A percentile compares a stretch with the other conserved stretches of the same genome.
These are phyloP conservation scores for Venturia effusa DNA, from an alignment of 2,329 filamentous ascomycete species.

Conservation along the genomic window DNA sequence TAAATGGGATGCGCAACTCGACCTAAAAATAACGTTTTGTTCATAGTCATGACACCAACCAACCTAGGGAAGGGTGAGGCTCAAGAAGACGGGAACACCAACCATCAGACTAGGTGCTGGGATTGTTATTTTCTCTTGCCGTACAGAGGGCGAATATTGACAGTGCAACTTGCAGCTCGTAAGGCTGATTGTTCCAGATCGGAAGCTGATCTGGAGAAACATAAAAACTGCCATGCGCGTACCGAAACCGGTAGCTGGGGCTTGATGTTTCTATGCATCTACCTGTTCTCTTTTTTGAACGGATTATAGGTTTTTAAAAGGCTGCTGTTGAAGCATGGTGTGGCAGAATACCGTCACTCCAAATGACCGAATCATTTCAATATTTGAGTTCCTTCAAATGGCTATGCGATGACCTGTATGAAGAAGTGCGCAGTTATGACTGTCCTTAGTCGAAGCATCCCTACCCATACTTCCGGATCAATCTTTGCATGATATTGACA, in stretches of 20 bases:
- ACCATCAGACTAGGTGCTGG: background rate
- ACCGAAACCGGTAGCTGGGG: background rate
- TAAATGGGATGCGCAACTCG: background rate
- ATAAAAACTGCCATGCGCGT: background rate
- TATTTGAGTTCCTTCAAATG: background rate
- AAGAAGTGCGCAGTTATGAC: background rate
- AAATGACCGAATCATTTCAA: background rate
- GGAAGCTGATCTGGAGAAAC: background rate
- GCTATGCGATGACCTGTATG: background rate
- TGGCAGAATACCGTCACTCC: background rate
- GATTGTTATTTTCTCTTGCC: background rate
- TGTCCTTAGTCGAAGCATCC: background rate
- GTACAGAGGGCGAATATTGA: background rate
- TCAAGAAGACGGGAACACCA: background rate
- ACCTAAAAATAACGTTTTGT: background rate
- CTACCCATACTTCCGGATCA: constrained; percentile 60
- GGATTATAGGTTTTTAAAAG: background rate
- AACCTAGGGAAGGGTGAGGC: background rate
- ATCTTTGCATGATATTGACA: constrained; percentile 64
- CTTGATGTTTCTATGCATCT: background rate
- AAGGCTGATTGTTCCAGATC: background rate
- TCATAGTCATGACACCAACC: background rate
- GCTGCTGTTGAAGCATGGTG: background rate
- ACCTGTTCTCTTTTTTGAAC: background rate
- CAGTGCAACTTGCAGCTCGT: background rate